These are phyloP conservation scores for Zasmidium angulare DNA, from an alignment of 2,329 filamentous ascomycete species.

Conservation along the genomic window DNA sequence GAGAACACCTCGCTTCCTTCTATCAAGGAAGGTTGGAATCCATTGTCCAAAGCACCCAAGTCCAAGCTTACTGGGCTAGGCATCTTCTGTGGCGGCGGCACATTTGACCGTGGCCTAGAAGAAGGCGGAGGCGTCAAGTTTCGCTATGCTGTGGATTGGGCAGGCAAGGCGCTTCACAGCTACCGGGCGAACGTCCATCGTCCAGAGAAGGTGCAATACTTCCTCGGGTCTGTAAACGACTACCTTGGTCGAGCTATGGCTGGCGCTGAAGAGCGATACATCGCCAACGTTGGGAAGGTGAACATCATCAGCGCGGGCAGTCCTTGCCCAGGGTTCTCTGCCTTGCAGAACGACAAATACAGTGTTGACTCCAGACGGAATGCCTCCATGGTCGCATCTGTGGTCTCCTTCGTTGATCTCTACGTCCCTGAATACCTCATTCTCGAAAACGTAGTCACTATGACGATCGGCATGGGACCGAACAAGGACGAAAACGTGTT, in stretches of 20 bases:
- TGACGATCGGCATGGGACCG: slow-evolving; percentile 50
- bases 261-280: slow-evolving; percentile 43
- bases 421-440: slow-evolving; percentile 74
- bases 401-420: slow-evolving; percentile 71
- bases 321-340: slow-evolving; percentile 75
- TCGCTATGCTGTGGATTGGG: slow-evolving; percentile 68
- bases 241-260: slow-evolving; percentile 58
- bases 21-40: slow-evolving; percentile 42
- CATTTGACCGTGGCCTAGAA: slow-evolving; percentile 73
- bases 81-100: slow-evolving; percentile 76
- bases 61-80: slow-evolving; percentile 56
- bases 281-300: slow-evolving; percentile 63
- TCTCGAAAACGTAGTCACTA: slow-evolving; percentile 72
- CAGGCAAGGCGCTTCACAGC: slow-evolving; percentile 64
- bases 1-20: too few relatives aligned
- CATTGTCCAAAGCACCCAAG: not conserved
- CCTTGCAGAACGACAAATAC: slow-evolving; percentile 58
- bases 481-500: slow-evolving; percentile 62
- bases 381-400: slow-evolving; percentile 74
- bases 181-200: slow-evolving; percentile 66
- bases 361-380: slow-evolving; percentile 63
- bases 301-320: slow-evolving; percentile 71
- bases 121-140: slow-evolving; percentile 67
- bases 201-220: slow-evolving; percentile 52
- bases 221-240: slow-evolving; percentile 71